Conservation (phyloP, 331 rosid species). For the Acacia concinna region DNA sequence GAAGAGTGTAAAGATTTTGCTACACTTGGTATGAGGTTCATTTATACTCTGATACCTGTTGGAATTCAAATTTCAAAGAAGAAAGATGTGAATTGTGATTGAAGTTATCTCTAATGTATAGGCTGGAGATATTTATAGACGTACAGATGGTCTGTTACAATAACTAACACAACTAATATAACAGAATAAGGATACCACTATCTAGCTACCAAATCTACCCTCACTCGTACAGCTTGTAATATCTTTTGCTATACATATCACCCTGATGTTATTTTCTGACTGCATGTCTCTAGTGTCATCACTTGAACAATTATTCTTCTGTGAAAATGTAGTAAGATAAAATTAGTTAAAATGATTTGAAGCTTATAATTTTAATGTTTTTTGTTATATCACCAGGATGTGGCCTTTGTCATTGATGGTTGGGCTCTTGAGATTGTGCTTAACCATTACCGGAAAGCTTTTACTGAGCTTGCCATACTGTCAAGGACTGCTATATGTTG, state of each 20-base stretch:
- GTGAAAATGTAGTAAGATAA: neutral
- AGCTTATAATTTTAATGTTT: neutral
- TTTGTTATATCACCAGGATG: slow-evolving; percentile 43
- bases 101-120: neutral
- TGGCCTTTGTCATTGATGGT: slow-evolving; percentile 76
- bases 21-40: neutral
- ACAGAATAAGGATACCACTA: neutral
- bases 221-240: neutral
- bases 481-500: slow-evolving; percentile 81
- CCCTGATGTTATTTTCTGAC: neutral
- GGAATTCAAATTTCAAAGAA: neutral
- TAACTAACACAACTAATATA: neutral
- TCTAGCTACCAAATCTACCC: neutral
- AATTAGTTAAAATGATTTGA: neutral
- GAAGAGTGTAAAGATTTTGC: neutral
- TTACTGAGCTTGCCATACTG: slow-evolving; percentile 71
- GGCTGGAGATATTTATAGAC: neutral
- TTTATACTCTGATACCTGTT: neutral
- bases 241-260: neutral
- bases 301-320: neutral
- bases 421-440: slow-evolving; percentile 85
- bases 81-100: too few species aligned
- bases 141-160: neutral
- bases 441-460: slow-evolving; percentile 60
- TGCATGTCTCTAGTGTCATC: neutral